phyloP scores from a whole-genome alignment of 2,329 filamentous ascomycete genomes.

The Penicillium thymicola region DNA sequence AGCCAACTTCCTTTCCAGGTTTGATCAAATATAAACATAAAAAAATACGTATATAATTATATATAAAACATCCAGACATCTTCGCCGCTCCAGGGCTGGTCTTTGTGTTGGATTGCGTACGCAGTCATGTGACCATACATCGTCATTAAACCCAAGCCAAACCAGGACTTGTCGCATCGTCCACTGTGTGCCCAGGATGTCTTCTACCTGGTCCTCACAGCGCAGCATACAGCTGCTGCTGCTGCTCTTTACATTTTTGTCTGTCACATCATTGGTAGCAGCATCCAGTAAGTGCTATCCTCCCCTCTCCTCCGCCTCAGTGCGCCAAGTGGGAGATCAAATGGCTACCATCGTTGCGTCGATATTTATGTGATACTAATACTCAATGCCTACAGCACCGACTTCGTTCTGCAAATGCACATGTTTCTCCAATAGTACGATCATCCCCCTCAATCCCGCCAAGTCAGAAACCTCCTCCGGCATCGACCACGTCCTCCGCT shows the following conservation, averaged over 20 bases:
- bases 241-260: conserved; percentile 27
- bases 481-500: conserved; percentile 21
- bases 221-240: conserved; percentile 20
- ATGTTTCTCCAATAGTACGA: conserved; percentile 65
- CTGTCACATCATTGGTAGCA: conserved; percentile 28
- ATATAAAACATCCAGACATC: not conserved
- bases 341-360: not conserved
- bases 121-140: conserved; percentile 12
- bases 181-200: conserved; percentile 14
- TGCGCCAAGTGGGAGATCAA: not conserved
- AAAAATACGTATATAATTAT: not conserved
- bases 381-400: conserved; percentile 28
- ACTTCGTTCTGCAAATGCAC: conserved; percentile 71
- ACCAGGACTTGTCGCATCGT: not conserved
- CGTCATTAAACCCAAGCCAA: conserved; percentile 7
- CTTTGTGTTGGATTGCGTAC: conserved; percentile 1
- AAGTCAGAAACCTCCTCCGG: conserved; percentile 23
- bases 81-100: not conserved
- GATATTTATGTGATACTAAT: not conserved
- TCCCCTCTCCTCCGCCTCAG: not conserved
- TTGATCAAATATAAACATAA: not conserved
- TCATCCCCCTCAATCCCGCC: conserved; percentile 58
- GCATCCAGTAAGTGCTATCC: conserved; percentile 35
- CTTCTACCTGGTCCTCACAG: conserved; percentile 19
- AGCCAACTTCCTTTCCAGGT: not conserved